Evolutionary conservation across 2,329 filamentous ascomycete genomes (phyloP), one percentile per base, ranked within the genome.

Genomic region (Hypocrella siamensis): DNA sequence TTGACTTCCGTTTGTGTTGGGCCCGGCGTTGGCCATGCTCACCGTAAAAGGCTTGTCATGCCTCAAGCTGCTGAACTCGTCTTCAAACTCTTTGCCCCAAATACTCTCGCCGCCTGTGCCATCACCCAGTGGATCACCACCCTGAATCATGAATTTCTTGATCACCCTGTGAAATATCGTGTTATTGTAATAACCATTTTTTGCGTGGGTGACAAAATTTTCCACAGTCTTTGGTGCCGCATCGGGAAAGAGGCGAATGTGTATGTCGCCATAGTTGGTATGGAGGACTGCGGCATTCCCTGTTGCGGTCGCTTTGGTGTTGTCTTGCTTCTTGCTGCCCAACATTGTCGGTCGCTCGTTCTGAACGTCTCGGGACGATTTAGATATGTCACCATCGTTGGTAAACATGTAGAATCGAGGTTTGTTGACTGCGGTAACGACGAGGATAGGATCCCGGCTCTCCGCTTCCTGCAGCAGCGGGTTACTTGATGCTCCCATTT

Each of bases 81-180:
- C 90, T 46, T 79, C 81, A 50, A 98, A 98, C 38, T 85, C 82
- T 53, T 88, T 86, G 32, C 82, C 83, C 90, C 90, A 98, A 41
- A 93, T 76, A 47, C 81, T 92, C 38, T 77, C 65, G 1, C 92
- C 92, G 14, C 90, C 90, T 29, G 83, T 73, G 2, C 92, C 90
- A 1, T 86, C 93, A 2, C 88, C 88, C 0, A 85, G 79, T 0
- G 92, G 90, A 48, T 98, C 92, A 28, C 90, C 90, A 31, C 88
- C 85, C 54, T 98, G 90, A 26, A 98, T 93, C 92, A 98, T 98
- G 60, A 98, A 98, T 49, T 94, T 94, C 38, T 81, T 75, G 44
- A 98, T 98, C 6, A 98, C 80, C 21, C 90, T 79, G 56, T 98
- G 90, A 65, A 98, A 98, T 44, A 94, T 88, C 21, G 88, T 86